Evolutionary conservation across 495 filamentous ascomycete genomes (phyloP).

Genomic region (Penicillium egyptiacum): DNA sequence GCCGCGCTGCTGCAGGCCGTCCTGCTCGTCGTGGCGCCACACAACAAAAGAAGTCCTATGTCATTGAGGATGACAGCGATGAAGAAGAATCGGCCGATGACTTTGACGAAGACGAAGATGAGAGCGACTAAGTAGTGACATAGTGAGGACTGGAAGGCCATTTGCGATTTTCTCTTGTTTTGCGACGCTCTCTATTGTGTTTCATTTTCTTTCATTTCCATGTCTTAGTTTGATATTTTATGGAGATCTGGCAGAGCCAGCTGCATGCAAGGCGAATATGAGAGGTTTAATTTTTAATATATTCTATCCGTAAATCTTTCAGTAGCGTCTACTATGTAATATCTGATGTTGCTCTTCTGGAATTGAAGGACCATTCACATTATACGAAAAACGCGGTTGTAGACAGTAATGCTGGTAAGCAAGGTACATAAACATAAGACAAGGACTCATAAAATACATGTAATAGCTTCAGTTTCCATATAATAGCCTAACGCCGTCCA

Average conservation of each 20-base stretch:
- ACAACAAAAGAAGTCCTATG: constrained; percentile 54
- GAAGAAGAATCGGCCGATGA: constrained; percentile 44
- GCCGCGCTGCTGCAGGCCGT: constrained; percentile 41
- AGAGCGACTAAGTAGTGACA: constrained; percentile 35
- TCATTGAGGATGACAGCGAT: constrained; percentile 54
- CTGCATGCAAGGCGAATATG: constrained; percentile 12
- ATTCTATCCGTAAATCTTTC: neutral
- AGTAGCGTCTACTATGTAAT: neutral
- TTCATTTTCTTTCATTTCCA: constrained; percentile 12
- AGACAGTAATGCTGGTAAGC: neutral
- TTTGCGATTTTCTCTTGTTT: constrained; percentile 12
- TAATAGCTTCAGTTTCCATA: neutral
- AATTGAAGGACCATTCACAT: neutral
- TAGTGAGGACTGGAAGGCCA: neutral
- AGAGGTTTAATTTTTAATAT: neutral
- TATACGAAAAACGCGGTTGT: neutral
- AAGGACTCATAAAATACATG: neutral
- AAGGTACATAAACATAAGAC: neutral
- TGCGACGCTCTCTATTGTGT: constrained; percentile 10
- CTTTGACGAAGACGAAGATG: constrained; percentile 35
- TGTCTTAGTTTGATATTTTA: constrained; percentile 16
- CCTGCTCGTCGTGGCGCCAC: constrained; percentile 56
- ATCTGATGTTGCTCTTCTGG: too few relatives aligned
- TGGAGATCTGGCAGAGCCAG: constrained; percentile 24
- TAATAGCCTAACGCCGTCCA: neutral